Conservation (phyloP, 2,329 filamentous ascomycete species). For the Colletotrichum lentis region DNA sequence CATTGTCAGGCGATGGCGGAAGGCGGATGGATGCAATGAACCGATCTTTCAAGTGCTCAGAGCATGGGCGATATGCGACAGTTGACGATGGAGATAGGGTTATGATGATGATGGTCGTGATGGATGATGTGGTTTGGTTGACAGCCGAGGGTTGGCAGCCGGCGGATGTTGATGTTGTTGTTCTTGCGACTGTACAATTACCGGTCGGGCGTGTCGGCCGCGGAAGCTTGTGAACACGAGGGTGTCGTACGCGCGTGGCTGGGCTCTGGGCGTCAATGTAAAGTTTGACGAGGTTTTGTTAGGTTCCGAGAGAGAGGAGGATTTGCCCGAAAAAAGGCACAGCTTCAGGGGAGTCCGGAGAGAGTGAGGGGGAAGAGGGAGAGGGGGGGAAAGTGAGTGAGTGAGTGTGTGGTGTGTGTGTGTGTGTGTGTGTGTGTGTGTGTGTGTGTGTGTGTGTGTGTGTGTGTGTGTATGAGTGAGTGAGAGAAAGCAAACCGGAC, state of each 20-base stretch:
- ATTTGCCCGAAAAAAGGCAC: not conserved
- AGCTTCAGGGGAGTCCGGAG: not conserved
- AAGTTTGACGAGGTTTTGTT: not conserved
- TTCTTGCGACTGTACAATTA: not conserved
- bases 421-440: too few species aligned
- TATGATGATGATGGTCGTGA: not conserved
- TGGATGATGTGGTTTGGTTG: constrained; percentile 13
- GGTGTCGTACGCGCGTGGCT: constrained; percentile 8
- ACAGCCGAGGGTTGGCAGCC: constrained; percentile 10
- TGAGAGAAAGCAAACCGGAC: not conserved
- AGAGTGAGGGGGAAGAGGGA: not conserved
- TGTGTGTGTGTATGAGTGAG: too few species aligned
- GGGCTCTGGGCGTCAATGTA: not conserved
- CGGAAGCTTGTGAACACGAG: constrained; percentile 32
- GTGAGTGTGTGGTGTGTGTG: too few species aligned
- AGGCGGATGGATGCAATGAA: not conserved
- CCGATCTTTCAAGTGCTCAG: not conserved
- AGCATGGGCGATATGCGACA: not conserved
- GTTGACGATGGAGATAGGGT: not conserved
- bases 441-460: too few species aligned
- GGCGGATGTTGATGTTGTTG: constrained; percentile 7
- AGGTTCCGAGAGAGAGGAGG: not conserved
- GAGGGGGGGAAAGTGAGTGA: not conserved
- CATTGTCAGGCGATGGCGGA: constrained; percentile 21
- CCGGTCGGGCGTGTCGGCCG: constrained; percentile 27